Percentiles rank a stretch among this genome's conserved stretches.
phyloP scores from a whole-genome alignment of 305 asterid species.

The Fraxinus albicans region DNA sequence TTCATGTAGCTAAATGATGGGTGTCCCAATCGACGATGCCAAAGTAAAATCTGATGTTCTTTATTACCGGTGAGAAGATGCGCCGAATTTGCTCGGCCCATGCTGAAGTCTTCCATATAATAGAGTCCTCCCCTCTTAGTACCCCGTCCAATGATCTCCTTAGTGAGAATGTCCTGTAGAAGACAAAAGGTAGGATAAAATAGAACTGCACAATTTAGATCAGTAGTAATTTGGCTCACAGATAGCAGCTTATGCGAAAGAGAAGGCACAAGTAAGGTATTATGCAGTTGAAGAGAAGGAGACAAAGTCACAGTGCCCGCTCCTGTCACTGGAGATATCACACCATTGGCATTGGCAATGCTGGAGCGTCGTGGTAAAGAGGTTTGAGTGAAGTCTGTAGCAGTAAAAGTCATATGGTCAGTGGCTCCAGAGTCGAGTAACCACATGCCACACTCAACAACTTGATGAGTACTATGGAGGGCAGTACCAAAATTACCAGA shows the following conservation, averaged over 20 bases:
- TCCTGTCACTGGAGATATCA: not conserved
- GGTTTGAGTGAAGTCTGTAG: not conserved
- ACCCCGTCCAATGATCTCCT: too few relatives aligned
- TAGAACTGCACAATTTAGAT: not conserved
- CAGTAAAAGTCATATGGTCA: not conserved
- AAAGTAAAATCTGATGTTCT: too few relatives aligned
- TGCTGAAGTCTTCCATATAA: too few relatives aligned
- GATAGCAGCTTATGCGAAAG: not conserved
- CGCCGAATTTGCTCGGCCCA: too few relatives aligned
- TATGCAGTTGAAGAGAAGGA: slow-evolving; percentile 16
- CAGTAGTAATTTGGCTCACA: not conserved
- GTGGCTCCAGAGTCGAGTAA: not conserved
- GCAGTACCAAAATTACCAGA: too few relatives aligned
- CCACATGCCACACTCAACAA: not conserved
- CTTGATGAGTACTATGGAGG: too few relatives aligned
- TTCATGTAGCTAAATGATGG: too few relatives aligned
- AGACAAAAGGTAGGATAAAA: not conserved
- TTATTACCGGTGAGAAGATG: too few relatives aligned
- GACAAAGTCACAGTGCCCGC: not conserved
- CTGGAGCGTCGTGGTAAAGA: not conserved
- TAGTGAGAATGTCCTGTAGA: slow-evolving; percentile 5
- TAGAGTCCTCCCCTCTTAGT: too few relatives aligned
- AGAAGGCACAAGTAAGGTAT: slow-evolving; percentile 1
- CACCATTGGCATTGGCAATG: slow-evolving; percentile 1
- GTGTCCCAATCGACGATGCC: too few relatives aligned